Evolutionary conservation across 768 basidiomycete species (phyloP), one percentile per base, ranked within the genome.

Genomic region (Boletus rubroflammeus): DNA sequence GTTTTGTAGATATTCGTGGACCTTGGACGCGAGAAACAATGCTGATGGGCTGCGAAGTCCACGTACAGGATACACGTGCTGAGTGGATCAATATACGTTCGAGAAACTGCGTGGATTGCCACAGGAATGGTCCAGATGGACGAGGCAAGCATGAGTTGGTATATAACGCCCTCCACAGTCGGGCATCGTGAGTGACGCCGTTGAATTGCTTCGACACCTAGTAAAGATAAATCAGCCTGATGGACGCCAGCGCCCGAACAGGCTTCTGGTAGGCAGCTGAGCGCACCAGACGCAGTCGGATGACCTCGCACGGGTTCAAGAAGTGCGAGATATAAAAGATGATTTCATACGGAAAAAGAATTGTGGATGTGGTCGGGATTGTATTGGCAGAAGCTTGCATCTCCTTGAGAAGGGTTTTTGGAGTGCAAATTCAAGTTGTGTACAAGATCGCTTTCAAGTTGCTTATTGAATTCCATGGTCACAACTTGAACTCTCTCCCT

Each of bases 51-150:
- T 51, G 51, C 4, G 53, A 62, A 31, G 60, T 65, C 63, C 63
- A 64, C 1, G 63, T 64, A 36, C 26, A 53, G 40, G 63, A 62
- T 23, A 57, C 23, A 32, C 55, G 60, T n/a, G 53, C 55, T 8
- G 63, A 65, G 51, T 55, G 57, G 19, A 52, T 47, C 49, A 65
- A 47, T 9, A 53, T 39, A 15, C 31, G 57, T 45, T 64, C 57
- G 26, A 65, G 63, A 57, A 42, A 64, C 35, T 48, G 53, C 7
- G 35, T 31, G 5, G 63, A 64, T 25, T 64, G 63, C 57, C 60
- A 62, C 13, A 47, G 41, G 14, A 64, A 63, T n/a, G 63, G 63
- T 10, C 63, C 63, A n/a, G 60, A 47, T 15, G 63, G 63, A 5
- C 63, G 63, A 31, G 55, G 60, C 19, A 64, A 38, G 34, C 41